Evolutionary conservation across 1,139 yeast genomes (phyloP), one percentile per base, ranked within the genome.

Genomic region (Yamadazyma diddensiae): DNA sequence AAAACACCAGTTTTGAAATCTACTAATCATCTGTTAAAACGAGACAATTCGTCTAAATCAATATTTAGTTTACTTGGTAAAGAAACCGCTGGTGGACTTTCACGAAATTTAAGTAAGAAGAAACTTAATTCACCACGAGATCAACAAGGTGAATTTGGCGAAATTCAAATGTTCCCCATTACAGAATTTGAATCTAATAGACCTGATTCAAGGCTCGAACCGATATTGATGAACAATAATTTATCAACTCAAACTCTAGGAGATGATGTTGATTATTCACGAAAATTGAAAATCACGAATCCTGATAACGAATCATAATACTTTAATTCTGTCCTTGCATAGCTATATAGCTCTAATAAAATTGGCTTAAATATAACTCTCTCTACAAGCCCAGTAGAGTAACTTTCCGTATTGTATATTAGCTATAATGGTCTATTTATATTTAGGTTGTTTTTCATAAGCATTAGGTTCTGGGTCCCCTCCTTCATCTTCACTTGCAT

Each of bases 221-320:
- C 78, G 29, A 69, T 82, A 70, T 78, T 79, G 52, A 58, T 71
- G 61, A 78, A 62, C 46, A 70, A 68, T 37, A 76, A 73, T 47
- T 73, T 70, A 36, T 78, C 87, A 14, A 64, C 71, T 36, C 67
- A 76, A 41, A 74, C 85, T n/a, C 59, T 85, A 35, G 82, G 79
- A 24, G 94, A 85, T 53, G 82, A 83, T 41, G 64, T 70, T 37
- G 94, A 84, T 53, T 84, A 84, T 54, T 77, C 86, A 6, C 65
- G 94, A 37, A 71, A 79, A 42, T 62, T 85, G 37, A 70, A 82
- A 35, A 80, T 84, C 21, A 73, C 82, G n/a, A 84, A 84, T 56
- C 86, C 85, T 2, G 73, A 62, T 30, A n/a, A n/a, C n/a, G 25
- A 13, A 24, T 14, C 27, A n/a, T 16, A 10, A 15, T 11, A 12